Conservation (phyloP, 2,329 filamentous ascomycete species). For the Cyphellophora attinorum region DNA sequence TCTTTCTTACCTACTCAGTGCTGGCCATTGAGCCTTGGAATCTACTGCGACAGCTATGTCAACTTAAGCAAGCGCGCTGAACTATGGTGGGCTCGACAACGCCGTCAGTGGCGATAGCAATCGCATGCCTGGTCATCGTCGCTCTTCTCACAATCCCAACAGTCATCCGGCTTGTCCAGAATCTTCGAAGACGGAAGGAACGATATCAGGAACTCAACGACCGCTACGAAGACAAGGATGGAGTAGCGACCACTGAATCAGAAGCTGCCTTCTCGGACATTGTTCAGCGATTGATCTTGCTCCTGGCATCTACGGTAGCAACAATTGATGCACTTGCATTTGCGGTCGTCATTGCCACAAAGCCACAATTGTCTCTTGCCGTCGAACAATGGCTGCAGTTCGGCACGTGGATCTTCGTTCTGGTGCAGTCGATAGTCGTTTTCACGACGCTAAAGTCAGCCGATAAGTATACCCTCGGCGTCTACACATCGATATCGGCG, state of each 20-base stretch:
- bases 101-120: conserved; percentile 10
- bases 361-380: conserved; percentile 29
- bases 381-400: conserved; percentile 52
- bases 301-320: conserved; percentile 46
- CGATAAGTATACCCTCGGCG: conserved; percentile 14
- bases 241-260: conserved; percentile 56
- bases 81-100: conserved; percentile 3
- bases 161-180: conserved; percentile 4
- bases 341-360: conserved; percentile 43
- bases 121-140: conserved; percentile 11
- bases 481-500: conserved; percentile 11
- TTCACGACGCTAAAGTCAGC: conserved; percentile 13
- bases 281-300: conserved; percentile 45
- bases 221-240: conserved; percentile 61
- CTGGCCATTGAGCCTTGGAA: neutral
- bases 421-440: conserved; percentile 14
- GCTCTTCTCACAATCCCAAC: conserved; percentile 10
- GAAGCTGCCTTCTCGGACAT: conserved; percentile 53
- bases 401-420: conserved; percentile 43
- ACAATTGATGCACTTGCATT: conserved; percentile 47
- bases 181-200: conserved; percentile 7
- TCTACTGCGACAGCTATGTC: neutral
- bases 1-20: too few species aligned
- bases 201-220: conserved; percentile 20
- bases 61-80: too few species aligned